These are phyloP conservation scores for Syncephalastrum monosporum DNA, from an alignment of 371 early-diverging fungal genomes.

Conservation along the genomic window DNA sequence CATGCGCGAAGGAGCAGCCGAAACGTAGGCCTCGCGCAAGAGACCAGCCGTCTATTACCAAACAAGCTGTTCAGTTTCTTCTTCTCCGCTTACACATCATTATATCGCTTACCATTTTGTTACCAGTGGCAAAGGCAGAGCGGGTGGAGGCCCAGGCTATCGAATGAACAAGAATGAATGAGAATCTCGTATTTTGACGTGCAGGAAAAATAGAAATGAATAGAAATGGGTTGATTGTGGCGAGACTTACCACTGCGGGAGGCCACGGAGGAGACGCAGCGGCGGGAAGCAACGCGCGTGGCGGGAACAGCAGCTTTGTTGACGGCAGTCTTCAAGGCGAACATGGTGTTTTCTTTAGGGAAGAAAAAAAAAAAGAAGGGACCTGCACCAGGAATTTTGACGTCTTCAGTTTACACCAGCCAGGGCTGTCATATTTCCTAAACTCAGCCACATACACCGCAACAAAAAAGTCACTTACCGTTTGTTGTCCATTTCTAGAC, in stretches of 20 bases:
- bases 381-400: not conserved
- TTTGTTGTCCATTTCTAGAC: no score
- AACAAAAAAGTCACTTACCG: no score
- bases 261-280: conserved; percentile 43
- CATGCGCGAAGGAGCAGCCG: conserved; percentile 38
- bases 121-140: conserved; percentile 39
- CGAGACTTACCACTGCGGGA: conserved; percentile 33
- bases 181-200: conserved; percentile 2
- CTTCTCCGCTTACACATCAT: not conserved
- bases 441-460: no score
- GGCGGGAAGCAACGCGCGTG: conserved; percentile 48
- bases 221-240: not conserved
- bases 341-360: conserved; percentile 26
- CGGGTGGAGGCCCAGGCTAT: conserved; percentile 41
- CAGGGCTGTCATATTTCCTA: no score
- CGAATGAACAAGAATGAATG: conserved; percentile 1
- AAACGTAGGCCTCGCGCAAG: conserved; percentile 37
- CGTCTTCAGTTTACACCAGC: no score
- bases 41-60: conserved; percentile 37
- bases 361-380: conserved; percentile 2
- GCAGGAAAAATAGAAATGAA: not conserved
- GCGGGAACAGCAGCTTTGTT: conserved; percentile 49
- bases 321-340: conserved; percentile 50
- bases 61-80: not conserved
- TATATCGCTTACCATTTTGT: conserved; percentile 37